These are phyloP conservation scores for Saccharomyces hybrid DNA, from an alignment of 1,139 yeast species.

Conservation along the genomic window DNA sequence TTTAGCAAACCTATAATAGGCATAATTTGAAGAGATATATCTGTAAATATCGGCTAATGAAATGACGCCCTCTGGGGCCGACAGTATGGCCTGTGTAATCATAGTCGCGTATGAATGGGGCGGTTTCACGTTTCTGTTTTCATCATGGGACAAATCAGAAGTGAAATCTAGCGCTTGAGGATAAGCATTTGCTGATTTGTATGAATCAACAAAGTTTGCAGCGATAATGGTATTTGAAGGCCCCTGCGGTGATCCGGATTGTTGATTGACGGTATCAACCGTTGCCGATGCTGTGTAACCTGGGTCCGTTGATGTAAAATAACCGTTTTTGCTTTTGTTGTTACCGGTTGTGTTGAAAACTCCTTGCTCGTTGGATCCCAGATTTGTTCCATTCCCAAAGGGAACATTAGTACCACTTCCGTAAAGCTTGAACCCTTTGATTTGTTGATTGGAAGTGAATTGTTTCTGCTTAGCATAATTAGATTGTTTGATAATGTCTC, in stretches of 20 bases:
- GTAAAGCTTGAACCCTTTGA: slow-evolving; percentile 31
- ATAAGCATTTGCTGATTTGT: slow-evolving; percentile 16
- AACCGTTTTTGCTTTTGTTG: neutral
- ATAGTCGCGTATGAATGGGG: slow-evolving; percentile 96
- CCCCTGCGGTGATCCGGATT: neutral
- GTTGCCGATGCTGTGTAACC: neutral
- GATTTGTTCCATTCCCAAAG: neutral
- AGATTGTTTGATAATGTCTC: slow-evolving; percentile 19
- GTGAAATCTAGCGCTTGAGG: slow-evolving; percentile 28
- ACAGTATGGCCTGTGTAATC: slow-evolving; percentile 93
- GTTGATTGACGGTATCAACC: neutral
- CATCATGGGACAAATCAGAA: slow-evolving; percentile 65
- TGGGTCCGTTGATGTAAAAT: neutral
- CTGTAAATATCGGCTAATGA: slow-evolving; percentile 85
- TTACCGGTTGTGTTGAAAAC: neutral
- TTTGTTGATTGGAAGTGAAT: slow-evolving; percentile 5
- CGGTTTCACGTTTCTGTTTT: slow-evolving; percentile 87
- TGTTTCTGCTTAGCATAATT: slow-evolving; percentile 7
- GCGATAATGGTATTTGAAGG: slow-evolving; percentile 2
- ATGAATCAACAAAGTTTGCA: slow-evolving; percentile 6
- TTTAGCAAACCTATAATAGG: slow-evolving; percentile 83
- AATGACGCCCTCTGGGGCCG: slow-evolving; percentile 80
- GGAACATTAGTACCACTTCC: slow-evolving; percentile 13
- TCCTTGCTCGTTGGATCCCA: neutral
- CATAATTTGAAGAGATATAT: slow-evolving; percentile 82